Base-by-base conservation (phyloP, 1,139 yeast species). In the Zygoascus sp. region DNA sequence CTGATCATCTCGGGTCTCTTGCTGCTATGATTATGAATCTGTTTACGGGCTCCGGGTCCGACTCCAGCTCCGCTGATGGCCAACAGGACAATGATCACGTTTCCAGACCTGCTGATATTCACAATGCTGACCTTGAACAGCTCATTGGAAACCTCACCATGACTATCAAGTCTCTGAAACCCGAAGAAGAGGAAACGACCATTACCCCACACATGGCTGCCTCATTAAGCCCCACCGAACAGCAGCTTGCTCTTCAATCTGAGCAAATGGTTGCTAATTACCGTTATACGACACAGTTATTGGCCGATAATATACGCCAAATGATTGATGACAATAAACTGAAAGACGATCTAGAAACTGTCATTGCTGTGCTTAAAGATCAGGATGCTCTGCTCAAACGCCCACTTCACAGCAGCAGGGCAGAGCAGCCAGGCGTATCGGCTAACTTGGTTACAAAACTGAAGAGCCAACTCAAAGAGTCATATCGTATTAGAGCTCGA, bases 291-390 rank as follows among this genome's bases (percentile, higher is more conserved):
- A 42, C 45, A 2, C 35, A 37, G 5, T 22, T 42, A 16, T 36
- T 42, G 11, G 45, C 45, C 2, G 45, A 34, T 19, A 42, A 36
- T 36, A 27, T 42, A 30, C 22, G 22, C 8, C 40, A 42, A 21
- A 35, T 28, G 17, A 27, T 35, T 27, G 45, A 42, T 11, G 22
- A 35, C 15, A 17, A 36, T 20, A 28, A 35, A 19, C 39, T 42
- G 10, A 42, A 35, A 27, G 27, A 42, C n/a, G 45, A 34, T 34
- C 23, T 42, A 19, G 20, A 11, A 7, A 19, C 25, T 10, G 36
- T 42, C 1, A 20, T 34, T 2, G 34, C 39, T 1, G 40, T 42
- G 17, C 36, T 42, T 8, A 28, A 42, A 19, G 39, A 35, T n/a
- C 45, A 42, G 36, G 45, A 30, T 4, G 21, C 10, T 11, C 23